Evolutionary conservation across 192 early-diverging fungal genomes (phyloP), one percentile per base, ranked within the genome.

Genomic region (Coemansia sp.): DNA sequence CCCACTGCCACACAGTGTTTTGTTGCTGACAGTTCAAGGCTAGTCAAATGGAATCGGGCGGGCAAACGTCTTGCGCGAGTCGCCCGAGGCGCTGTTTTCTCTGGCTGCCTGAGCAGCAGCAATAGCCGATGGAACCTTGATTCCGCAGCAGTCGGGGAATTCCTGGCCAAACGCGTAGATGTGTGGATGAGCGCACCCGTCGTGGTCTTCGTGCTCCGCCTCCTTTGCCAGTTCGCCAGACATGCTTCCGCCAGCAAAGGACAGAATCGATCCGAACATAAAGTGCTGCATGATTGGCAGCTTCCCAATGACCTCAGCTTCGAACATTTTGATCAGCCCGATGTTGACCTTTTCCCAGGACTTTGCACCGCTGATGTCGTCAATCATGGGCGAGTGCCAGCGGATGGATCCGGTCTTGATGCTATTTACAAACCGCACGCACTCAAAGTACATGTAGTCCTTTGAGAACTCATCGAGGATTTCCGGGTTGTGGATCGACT

Each of bases 221-320:
- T 50, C 62, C 41, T 65, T 56, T 5, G 67, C 53, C 0, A 11
- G 20, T 44, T 60, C 58, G 2, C 41, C 25, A 22, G 64, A 14
- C 70, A 67, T 64, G 59, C 67, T 75, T 49, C 74, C 74, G 46
- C 81, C 81, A 14, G 43, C 62, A 72, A 98, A 97, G 41, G 87
- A 83, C 32, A 97, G 61, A 19, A 96, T 69, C 14, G 84, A 76
- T 14, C 96, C 97, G 87, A 99, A 99, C 60, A 91, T 81, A 75
- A 96, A 92, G 67, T 99, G 97, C 81, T 99, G 97, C 80, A 98
- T 94, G 19, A 99, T 94, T 3, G 97, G 97, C 43, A 97, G 87
- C 75, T 99, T 99, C 39, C 88, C 88, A 16, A 94, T 74, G 2
- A 93, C 97, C 63, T 99, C 95, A 0, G 90, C 95, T 17, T 86